Evolutionary conservation across 78 protist genomes (phyloP), one percentile per base, ranked within the genome.

Genomic region (Dictyostelium firmibasis): DNA sequence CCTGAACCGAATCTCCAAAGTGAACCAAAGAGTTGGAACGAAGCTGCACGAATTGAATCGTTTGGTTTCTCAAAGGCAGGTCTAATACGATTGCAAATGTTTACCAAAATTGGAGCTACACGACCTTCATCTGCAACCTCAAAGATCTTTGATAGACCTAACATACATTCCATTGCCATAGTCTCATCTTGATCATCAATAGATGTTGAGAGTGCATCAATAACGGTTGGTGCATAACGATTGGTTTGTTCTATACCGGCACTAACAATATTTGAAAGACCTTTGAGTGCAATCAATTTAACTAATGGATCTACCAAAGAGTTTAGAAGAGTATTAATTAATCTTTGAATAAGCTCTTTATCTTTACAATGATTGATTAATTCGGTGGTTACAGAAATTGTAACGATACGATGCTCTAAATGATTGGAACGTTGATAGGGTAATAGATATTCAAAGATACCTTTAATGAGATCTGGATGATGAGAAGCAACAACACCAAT

Each of bases 131-230:
- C 96, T 3, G 81, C 95, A 18, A 95, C 35, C 8, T 75, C 77
- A 50, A 96, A 91, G 44, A 91, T 89, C 60, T 84, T 86, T 1
- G 89, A 62, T 8, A 96, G 96, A 85, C 92, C 95, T n/a, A 67
- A 31, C 97, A 96, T 96, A 43, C 96, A 87, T 82, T 96, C 95
- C 91, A 92, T 86, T 1, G 96, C 96, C 78, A 96, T 88, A 27
- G 60, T 83, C 31, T 92, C 96, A 82, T 92, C 92, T 43, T 83
- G 74, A 35, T 92, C 97, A 84, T 96, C 97, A 25, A 93, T 96
- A 18, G 94, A 84, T 1, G 86, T 69, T 53, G 93, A 72, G 5
- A 96, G 31, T 0, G 97, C 97, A 33, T 77, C 85, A 38, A 96
- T 72, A 67, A 96, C 94, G 29, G 97, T 84, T 36, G 95, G 89